These are phyloP conservation scores for Lepidium campestre DNA, from an alignment of 441 rosid genomes.

Conservation along the genomic window DNA sequence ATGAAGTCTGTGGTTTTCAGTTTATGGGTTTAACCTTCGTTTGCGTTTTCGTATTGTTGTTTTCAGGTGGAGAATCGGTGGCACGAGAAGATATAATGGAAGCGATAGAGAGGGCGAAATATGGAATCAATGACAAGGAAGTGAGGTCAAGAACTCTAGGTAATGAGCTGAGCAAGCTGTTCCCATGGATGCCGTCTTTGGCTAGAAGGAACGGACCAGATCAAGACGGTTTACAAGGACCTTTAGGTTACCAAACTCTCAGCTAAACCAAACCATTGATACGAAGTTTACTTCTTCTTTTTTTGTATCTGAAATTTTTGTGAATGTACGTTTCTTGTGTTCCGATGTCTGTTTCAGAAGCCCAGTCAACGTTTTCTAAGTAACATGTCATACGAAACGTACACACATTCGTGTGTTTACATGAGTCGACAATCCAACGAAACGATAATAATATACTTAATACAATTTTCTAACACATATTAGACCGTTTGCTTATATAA, in stretches of 20 bases:
- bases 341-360: background rate
- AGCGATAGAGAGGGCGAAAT: constrained; percentile 92
- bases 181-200: constrained; percentile 90
- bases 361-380: background rate
- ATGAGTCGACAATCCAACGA: too few relatives aligned
- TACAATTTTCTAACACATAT: background rate
- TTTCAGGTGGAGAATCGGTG: constrained; percentile 63
- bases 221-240: constrained; percentile 68
- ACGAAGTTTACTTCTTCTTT: background rate
- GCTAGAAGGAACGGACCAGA: constrained; percentile 47
- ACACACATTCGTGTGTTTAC: background rate
- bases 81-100: constrained; percentile 95
- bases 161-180: constrained; percentile 75
- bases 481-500: background rate
- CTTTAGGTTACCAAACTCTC: constrained; percentile 80
- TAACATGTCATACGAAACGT: background rate
- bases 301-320: constrained; percentile 7
- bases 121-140: constrained; percentile 68
- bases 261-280: constrained; percentile 31
- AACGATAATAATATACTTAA: background rate
- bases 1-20: background rate
- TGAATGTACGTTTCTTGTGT: background rate
- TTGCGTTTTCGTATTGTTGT: background rate
- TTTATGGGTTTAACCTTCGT: background rate
- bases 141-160: constrained; percentile 44